Evolutionary conservation across 1,139 yeast genomes (phyloP), one percentile per base, ranked within the genome.

Genomic region (Ogataea hybrid): DNA sequence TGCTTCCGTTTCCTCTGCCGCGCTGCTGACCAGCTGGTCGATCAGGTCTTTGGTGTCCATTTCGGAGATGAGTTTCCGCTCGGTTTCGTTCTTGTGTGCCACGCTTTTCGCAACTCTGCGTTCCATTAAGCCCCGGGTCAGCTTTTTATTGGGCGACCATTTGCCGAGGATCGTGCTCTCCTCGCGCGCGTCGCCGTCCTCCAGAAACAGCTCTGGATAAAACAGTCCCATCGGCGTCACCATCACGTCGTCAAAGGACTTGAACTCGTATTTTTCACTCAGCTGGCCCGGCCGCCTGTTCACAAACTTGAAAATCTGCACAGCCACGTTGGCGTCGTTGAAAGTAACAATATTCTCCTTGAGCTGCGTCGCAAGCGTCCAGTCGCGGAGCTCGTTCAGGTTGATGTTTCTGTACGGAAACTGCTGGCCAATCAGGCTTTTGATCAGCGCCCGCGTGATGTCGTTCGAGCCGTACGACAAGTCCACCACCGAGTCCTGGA

Each of bases 191-290:
- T 33, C 37, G 2, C 51, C 50, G 10, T 63, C 53, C 4, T 68
- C 61, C 41, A 66, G 71, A 56, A 88, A 87, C 12, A 86, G 67
- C 27, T 77, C 75, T 0, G 97, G 97, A 61, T 83, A 90, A 60
- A 92, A 92, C 37, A 87, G 62, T 0, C 94, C 96, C 73, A 92
- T 71, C 8, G 97, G 94, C 0, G 97, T 87, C 30, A 89, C 65
- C 84, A 92, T 89, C 21, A 85, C 95, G 64, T 92, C 97, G 61
- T 92, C 97, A 69, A 86, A 92, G 20, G 86, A 84, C 63, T 92
- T 92, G 66, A 89, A 89, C 48, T 87, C 90, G 64, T 72, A 87
- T 61, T 88, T 88, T 48, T 77, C 77, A 1, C 94, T 81, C 29
- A 72, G 66, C 47, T 70, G 68, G 35, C 73, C 71, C 0, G 94